Evolutionary conservation across 2,329 filamentous ascomycete genomes (phyloP), one percentile per base, ranked within the genome.

Genomic region (Magnaporthiopsis incrustans): DNA sequence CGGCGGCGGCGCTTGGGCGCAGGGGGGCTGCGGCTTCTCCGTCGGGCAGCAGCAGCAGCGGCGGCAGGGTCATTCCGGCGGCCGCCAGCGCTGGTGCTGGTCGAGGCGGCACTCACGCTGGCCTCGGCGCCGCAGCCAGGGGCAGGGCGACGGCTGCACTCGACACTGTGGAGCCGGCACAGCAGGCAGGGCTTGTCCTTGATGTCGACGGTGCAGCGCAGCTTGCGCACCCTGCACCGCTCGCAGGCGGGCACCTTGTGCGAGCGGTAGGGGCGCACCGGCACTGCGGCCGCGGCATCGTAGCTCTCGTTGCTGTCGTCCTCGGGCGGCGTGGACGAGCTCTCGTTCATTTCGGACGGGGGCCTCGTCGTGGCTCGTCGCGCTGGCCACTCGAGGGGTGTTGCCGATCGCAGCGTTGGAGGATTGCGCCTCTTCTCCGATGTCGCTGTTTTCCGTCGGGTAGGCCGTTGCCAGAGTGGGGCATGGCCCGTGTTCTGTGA

Each of bases 241-340:
- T 84, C 75, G 73, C 85, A 88, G 11, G 85, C 85, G 61, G 85
- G 83, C 56, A 82, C 80, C 66, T 85, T 80, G 73, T 87, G 85
- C 10, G 85, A 87, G 65, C 85, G 77, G 70, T 87, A 87, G 3
- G 85, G 85, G 59, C 85, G 78, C 15, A 62, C 64, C 2, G 35
- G 57, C n/a, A 59, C 44, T 25, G 61, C 61, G 30, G 53, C 35
- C 25, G 56, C 61, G 12, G 61, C 61, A 44, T 59, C 56, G 33
- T 63, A 38, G 27, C 35, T 56, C 26, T 61, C 33, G 26, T 27
- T 61, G 60, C 50, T 32, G n/a, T 22, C 6, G 14, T 44, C 60
- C 38, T 38, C 27, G 60, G 60, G n/a, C 25, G 60, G 26, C 44
- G 44, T 53, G 6, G 44, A 53, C 44, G 44, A 53, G 44, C 44